These are phyloP conservation scores for Tilletia indica DNA, from an alignment of 1,284 basidiomycete genomes.

Conservation along the genomic window DNA sequence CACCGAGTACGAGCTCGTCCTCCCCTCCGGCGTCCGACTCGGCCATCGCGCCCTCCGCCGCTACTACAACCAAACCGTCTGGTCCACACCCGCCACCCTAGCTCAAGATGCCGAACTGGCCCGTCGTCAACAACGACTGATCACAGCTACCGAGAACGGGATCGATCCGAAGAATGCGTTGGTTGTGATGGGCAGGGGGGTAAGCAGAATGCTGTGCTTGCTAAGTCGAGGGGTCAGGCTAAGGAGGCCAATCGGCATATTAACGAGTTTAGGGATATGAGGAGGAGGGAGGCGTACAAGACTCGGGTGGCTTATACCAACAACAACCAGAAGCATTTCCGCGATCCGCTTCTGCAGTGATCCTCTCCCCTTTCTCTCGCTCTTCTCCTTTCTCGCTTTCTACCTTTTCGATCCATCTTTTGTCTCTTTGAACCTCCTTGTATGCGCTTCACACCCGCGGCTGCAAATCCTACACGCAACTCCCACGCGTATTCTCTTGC, in stretches of 20 bases:
- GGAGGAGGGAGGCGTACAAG: conserved; percentile 76
- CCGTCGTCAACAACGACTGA: conserved; percentile 30
- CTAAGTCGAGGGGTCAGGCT: conserved; percentile 86
- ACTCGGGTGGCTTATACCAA: conserved; percentile 62
- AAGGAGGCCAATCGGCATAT: conserved; percentile 85
- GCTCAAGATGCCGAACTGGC: conserved; percentile 30
- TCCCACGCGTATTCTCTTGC: no score
- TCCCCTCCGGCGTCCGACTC: conserved; percentile 87
- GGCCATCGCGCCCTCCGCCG: conserved; percentile 83
- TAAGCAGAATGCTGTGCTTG: conserved; percentile 36
- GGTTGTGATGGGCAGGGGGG: conserved; percentile 37
- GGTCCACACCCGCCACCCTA: conserved; percentile 33
- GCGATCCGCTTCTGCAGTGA: conserved; percentile 52
- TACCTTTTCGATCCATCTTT: no score
- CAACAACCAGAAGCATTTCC: conserved; percentile 56
- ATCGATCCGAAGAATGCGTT: conserved; percentile 16
- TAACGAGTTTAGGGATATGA: conserved; percentile 78
- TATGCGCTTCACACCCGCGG: no score
- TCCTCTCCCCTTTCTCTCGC: neutral
- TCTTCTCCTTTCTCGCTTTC: no score
- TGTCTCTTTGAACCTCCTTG: no score
- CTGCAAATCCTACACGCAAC: no score
- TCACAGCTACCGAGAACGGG: conserved; percentile 24
- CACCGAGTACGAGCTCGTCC: conserved; percentile 77
- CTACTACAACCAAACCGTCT: conserved; percentile 74